Evolutionary conservation across 345 rosid genomes (phyloP), one percentile per base, ranked within the genome.

Genomic region (Ceriops zippeliana): DNA sequence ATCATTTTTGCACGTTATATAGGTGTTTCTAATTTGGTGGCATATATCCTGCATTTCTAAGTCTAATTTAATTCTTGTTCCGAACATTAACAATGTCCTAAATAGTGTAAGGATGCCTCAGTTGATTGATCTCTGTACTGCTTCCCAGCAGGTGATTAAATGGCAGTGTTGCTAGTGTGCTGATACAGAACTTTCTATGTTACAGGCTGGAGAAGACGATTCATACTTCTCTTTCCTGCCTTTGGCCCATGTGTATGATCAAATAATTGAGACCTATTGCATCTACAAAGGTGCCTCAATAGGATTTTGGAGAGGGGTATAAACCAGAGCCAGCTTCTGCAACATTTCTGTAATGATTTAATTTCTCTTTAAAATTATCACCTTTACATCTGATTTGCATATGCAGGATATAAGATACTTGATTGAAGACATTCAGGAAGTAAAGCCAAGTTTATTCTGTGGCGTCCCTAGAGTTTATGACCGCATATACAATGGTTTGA

Each of bases 401-500:
- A 53, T 38, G 3, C 65, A 95, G 98, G 99, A 91, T 82, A 86
- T 86, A 38, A 73, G 93, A 30, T 79, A 69, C 73, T 54, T 91
- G 83, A 79, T 91, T 81, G 97, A 90, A n/a, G 98, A 95, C 76
- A 62, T 92, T 52, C 96, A 89, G 54, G 93, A 86, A 71, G 76
- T 91, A 61, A 89, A 95, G 76, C 98, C 98, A 22, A 91, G 89
- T 17, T 86, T 84, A 46, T 87, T 91, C 70, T 88, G 85, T 46
- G 96, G 84, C 20, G 99, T 91, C 75, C 99, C 98, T 19, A 80
- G 98, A 85, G 96, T 95, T 79, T 91, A 84, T 61, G 97, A 91
- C 61, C 84, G 90, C 34, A 74, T 91, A 62, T 86, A 92, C 72
- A 87, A 84, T 8, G 98, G 98, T 91, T 77, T 32, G 8, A 52